Percentiles rank a stretch among this genome's conserved stretches.
phyloP scores from a whole-genome alignment of 1,139 yeast species.

The Kurtzmaniella quercitrusa region DNA sequence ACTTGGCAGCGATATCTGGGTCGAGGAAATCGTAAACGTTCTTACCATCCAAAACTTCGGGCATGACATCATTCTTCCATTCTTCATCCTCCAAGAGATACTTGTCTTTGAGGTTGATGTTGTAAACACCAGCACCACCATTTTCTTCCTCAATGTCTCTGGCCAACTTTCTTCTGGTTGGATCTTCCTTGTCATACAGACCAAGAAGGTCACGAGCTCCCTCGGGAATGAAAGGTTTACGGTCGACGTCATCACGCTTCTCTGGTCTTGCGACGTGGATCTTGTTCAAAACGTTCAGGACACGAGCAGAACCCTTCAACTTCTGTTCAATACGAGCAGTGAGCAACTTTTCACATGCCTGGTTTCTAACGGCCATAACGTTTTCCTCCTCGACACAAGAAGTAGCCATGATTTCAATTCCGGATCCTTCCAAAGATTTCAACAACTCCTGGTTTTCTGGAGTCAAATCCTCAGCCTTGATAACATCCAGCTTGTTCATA shows the following conservation, averaged over 20 bases:
- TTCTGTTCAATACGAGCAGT: slow-evolving; percentile 96
- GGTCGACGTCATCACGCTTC: slow-evolving; percentile 78
- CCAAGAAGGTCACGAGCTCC: slow-evolving; percentile 47
- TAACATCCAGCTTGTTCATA: slow-evolving; percentile 90
- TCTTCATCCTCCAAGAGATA: slow-evolving; percentile 91
- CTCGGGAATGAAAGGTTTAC: slow-evolving; percentile 82
- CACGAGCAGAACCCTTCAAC: slow-evolving; percentile 89
- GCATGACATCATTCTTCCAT: slow-evolving; percentile 97
- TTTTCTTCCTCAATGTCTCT: slow-evolving; percentile 89
- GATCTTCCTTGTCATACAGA: slow-evolving; percentile 77
- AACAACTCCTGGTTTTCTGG: slow-evolving; percentile 71
- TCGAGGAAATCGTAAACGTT: slow-evolving; percentile 97
- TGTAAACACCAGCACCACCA: slow-evolving; percentile 98
- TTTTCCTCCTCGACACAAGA: slow-evolving; percentile 95
- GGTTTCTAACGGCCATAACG: slow-evolving; percentile 92
- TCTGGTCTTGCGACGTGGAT: slow-evolving; percentile 92
- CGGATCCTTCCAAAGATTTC: slow-evolving; percentile 61
- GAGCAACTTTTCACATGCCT: slow-evolving; percentile 93
- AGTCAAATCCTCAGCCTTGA: slow-evolving; percentile 78
- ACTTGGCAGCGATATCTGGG: slow-evolving; percentile 88
- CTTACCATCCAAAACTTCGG: slow-evolving; percentile 93
- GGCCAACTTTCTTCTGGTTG: slow-evolving; percentile 76
- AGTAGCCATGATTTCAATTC: slow-evolving; percentile 88
- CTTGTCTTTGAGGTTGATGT: slow-evolving; percentile 87
- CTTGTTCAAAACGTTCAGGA: slow-evolving; percentile 84